Conservation (phyloP, 2,329 filamentous ascomycete species). For the Microsporum ferrugineum region DNA sequence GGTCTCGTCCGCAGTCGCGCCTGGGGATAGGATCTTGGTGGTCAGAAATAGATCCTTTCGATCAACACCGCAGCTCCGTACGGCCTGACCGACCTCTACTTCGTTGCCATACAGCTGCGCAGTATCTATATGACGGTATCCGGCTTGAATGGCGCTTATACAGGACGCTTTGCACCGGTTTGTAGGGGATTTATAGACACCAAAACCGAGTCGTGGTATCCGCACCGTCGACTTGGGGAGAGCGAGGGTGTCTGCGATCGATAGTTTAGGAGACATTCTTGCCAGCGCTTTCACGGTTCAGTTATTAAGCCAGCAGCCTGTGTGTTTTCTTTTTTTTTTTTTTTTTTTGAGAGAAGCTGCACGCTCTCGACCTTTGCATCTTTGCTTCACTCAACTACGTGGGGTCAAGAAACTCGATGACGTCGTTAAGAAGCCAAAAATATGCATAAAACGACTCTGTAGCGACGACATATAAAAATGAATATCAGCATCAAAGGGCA, state of each 20-base stretch:
- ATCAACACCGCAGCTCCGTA: conserved; percentile 45
- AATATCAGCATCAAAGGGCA: background rate
- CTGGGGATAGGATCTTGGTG: conserved; percentile 53
- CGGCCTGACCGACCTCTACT: conserved; percentile 51
- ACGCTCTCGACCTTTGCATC: no score
- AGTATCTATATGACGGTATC: conserved; percentile 40
- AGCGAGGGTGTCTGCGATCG: conserved; percentile 39
- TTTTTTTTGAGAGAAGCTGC: background rate
- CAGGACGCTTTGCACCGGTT: conserved; percentile 48
- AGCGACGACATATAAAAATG: background rate
- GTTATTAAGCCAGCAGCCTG: background rate
- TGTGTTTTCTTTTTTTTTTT: background rate
- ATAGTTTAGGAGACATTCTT: conserved; percentile 28
- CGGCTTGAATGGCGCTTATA: conserved; percentile 42
- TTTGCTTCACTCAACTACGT: background rate
- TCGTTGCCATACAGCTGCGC: conserved; percentile 64
- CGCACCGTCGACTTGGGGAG: conserved; percentile 40
- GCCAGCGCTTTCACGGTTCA: background rate
- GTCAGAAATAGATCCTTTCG: conserved; percentile 46
- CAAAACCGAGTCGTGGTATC: conserved; percentile 60
- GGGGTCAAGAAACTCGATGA: background rate
- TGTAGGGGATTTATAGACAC: conserved; percentile 52
- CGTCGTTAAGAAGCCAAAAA: background rate
- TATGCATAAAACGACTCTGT: background rate
- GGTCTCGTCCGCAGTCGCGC: conserved; percentile 44